phyloP scores from a whole-genome alignment of 768 basidiomycete species.

The Russula brevipes region DNA sequence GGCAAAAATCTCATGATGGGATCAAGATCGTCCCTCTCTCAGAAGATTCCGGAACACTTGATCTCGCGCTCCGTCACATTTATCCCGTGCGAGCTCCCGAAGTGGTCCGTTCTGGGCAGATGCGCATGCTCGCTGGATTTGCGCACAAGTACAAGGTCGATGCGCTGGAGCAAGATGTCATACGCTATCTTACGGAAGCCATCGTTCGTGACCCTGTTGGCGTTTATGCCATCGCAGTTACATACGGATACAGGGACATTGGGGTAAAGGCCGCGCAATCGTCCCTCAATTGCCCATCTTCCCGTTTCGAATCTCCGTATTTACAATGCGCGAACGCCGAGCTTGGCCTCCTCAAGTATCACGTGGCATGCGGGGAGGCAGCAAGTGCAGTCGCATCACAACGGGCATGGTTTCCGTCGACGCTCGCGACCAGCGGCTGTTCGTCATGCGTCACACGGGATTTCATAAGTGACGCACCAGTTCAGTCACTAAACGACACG shows the following conservation, averaged over 20 bases:
- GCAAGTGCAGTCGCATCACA: neutral
- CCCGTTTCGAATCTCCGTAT: too few species aligned
- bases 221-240: constrained; percentile 9
- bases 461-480: neutral
- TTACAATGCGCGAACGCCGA: too few species aligned
- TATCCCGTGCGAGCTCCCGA: too few species aligned
- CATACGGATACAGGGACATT: neutral
- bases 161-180: neutral
- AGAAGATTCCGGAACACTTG: too few species aligned
- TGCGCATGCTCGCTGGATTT: too few species aligned
- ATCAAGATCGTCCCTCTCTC: too few species aligned
- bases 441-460: neutral
- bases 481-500: too few species aligned
- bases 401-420: too few species aligned
- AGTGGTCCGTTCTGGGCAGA: too few species aligned
- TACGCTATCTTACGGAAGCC: neutral
- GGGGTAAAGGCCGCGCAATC: neutral
- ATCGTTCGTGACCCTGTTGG: constrained; percentile 12
- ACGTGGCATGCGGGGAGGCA: constrained; percentile 4
- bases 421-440: neutral
- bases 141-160: too few species aligned
- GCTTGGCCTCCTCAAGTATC: constrained; percentile 1
- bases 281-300: neutral
- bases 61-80: too few species aligned
- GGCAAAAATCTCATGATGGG: too few species aligned